Percentiles rank a stretch among this genome's conserved stretches.
Conservation (phyloP, 179 eudicot species). For the Sideroxylon spinosum region DNA sequence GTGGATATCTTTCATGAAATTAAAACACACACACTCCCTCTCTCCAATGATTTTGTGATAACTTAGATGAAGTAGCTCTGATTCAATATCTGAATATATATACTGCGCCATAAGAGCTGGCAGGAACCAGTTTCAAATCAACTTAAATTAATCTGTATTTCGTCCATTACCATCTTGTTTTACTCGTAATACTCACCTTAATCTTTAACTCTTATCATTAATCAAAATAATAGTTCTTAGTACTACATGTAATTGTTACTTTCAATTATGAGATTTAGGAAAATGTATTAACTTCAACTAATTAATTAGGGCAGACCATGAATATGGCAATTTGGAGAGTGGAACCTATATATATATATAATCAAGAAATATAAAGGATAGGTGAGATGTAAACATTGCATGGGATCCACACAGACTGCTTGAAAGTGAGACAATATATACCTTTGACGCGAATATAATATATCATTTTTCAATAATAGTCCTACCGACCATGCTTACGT, state of each 20-base stretch:
- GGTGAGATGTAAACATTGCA: conserved; percentile 24
- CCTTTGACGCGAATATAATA: conserved; percentile 19
- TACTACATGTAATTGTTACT: no score
- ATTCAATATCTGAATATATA: no score
- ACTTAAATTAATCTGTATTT: no score
- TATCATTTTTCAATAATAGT: not conserved
- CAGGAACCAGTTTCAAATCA: no score
- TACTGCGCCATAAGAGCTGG: no score
- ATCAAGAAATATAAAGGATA: conserved; percentile 1
- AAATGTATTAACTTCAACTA: conserved; percentile 1
- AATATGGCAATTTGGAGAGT: not conserved
- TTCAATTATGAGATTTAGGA: not conserved
- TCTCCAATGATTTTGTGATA: not conserved
- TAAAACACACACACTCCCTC: not conserved
- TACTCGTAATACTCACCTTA: no score
- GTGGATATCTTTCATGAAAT: not conserved
- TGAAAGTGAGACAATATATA: conserved; percentile 23
- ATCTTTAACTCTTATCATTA: not conserved
- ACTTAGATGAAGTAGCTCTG: not conserved
- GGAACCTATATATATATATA: not conserved
- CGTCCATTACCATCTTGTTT: no score
- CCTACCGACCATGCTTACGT: conserved; percentile 14
- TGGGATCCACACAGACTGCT: conserved; percentile 24
- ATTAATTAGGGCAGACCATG: not conserved
- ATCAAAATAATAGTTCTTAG: not conserved